These are phyloP conservation scores for Kodamaea sp. DNA, from an alignment of 1,139 yeast genomes.

Conservation along the genomic window DNA sequence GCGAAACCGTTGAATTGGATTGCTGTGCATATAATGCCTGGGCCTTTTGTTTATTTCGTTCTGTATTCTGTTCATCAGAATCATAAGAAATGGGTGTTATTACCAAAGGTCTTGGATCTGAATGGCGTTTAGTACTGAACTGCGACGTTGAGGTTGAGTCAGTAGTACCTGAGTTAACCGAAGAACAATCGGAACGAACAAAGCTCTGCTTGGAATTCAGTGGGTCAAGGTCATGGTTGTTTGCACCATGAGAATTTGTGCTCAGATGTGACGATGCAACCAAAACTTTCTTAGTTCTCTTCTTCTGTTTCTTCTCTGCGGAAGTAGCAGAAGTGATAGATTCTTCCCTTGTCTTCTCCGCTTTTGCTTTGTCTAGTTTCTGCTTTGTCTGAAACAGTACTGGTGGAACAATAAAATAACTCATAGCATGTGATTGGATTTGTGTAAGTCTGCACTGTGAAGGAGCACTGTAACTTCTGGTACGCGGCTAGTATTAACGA, in stretches of 20 bases:
- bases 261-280: not conserved
- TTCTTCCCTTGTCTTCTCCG: conserved; percentile 6
- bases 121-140: not conserved
- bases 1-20: too few species aligned
- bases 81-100: conserved; percentile 2
- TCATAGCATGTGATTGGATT: conserved; percentile 8
- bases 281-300: conserved; percentile 3
- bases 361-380: conserved; percentile 14
- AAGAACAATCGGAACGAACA: conserved; percentile 4
- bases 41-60: not conserved
- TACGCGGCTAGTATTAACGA: not conserved
- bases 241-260: not conserved
- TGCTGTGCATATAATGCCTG: too few species aligned
- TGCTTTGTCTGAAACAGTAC: conserved; percentile 19
- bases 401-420: conserved; percentile 16
- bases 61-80: not conserved
- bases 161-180: conserved; percentile 3
- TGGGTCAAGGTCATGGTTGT: too few species aligned
- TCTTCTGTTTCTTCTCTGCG: conserved; percentile 12
- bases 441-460: too few species aligned
- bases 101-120: conserved; percentile 1
- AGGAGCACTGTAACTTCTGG: too few species aligned
- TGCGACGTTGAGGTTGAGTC: conserved; percentile 2
- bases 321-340: conserved; percentile 1
- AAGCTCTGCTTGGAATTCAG: not conserved